Base-by-base conservation (phyloP, 345 rosid genomes). In the Bretschneidera sinensis region DNA sequence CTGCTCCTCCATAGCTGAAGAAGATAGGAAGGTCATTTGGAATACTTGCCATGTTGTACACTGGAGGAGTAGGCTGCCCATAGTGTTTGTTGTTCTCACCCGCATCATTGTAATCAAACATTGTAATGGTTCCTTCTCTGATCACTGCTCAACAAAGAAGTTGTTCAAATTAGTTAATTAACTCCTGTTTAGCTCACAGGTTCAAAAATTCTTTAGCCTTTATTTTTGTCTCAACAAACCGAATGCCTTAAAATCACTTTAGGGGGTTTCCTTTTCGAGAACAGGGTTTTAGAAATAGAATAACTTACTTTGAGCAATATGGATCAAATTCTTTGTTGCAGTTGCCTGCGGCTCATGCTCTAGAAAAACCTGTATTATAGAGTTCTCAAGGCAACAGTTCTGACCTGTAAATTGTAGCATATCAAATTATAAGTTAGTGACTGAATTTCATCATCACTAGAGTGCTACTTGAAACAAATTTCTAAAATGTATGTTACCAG, bases 341-440 rank as follows among this genome's bases (percentile, higher is more conserved):
- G 85, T 71, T 24, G 88, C 51, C 59, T 79, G 92, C 39, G 83
- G 86, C 33, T 75, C 84, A 43, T 83, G 75, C 18, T 79, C 72
- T 1, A 83, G 76, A 58, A 79, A 77, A 11, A 63, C 43, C 11
- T 69, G 58, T 16, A 81, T 58, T 33, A 70, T 51, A 48, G 71
- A 69, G 54, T 83, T 34, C 50, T 79, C 76, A 55, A 85, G 70
- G 74, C 88, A 81, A 73, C 92, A 85, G 62, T 85, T 83, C 24
- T 70, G 70, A 19, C 92, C 88, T 85, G 43, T 17, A 48, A 53
- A 19, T n/a, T 33, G 23, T n/a, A 10, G 21, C 17, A 21, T 14
- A 21, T n/a, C n/a, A 15, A 14, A 0, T 20, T 15, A 21, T 9
- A 19, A 4, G 16, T 39, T 1, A 39, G 45, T 4, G 16, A 39